Base-by-base conservation (phyloP, 169 alveolate genomes). In the Plasmodium berghei region DNA sequence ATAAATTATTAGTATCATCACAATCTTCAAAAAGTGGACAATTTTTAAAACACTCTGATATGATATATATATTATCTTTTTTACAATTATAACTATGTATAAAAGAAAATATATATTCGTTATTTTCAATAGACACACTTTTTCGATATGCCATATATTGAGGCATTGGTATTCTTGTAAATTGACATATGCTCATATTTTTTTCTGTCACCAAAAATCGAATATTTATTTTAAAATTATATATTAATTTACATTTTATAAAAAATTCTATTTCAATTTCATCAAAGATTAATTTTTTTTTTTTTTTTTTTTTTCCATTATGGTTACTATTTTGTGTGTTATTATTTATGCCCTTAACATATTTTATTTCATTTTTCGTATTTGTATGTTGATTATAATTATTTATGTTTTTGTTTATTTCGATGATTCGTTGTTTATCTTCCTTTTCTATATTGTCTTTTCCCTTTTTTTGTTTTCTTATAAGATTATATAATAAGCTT, bases 151-250 rank as follows among this genome's bases (percentile, higher is more conserved):
- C 92, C 40, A 95, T 77, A 52, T 91, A 77, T 88, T 95, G 97
- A 9, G 97, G 97, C 86, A 95, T 93, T 20, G 96, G 96, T 8
- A 93, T 95, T 63, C 70, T 92, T 14, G 95, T 89, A 69, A 90
- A 80, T 46, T 88, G 87, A 74, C 97, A 95, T 52, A 95, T 90
- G 52, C 92, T 94, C 93, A 95, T 83, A 71, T 92, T 95, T 71
- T 89, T 88, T 75, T 94, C 97, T 48, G 87, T 80, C 59, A 77
- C 71, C 56, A 95, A 56, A 87, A 94, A 90, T 77, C 95, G 72
- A 42, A 70, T 91, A 24, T 94, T 95, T 22, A 94, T 62, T 34
- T 83, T 70, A 20, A 88, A 34, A 72, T 46, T 72, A 49, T 93
- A 55, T 22, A 55, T 45, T 1, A 61, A 62, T 46, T 69, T 56